Conservation (phyloP, 2,329 filamentous ascomycete genomes). For the Fusarium incarnatum region DNA sequence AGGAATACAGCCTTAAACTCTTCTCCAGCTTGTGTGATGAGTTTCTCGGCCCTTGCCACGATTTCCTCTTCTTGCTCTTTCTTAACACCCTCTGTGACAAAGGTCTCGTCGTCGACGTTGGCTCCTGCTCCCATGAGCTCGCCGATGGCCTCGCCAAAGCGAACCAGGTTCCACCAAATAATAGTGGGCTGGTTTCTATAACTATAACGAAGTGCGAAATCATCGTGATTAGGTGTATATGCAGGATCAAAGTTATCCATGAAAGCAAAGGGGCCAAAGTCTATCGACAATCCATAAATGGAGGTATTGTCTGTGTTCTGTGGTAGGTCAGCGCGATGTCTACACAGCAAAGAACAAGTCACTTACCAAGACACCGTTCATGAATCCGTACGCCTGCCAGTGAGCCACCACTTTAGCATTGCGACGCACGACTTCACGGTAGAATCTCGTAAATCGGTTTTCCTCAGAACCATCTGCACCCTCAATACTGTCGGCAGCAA, state of each 20-base stretch:
- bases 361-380: conserved; percentile 85
- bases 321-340: conserved; percentile 35
- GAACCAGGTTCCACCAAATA: conserved; percentile 98
- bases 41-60: conserved; percentile 80
- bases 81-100: conserved; percentile 76
- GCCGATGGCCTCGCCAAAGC: conserved; percentile 87
- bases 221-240: conserved; percentile 98
- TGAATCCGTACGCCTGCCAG: conserved; percentile 99
- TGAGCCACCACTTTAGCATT: conserved; percentile 90
- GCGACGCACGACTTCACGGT: conserved; percentile 84
- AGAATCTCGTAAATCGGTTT: conserved; percentile 88
- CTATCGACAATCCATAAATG: conserved; percentile 86
- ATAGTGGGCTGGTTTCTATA: conserved; percentile 96
- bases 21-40: conserved; percentile 84
- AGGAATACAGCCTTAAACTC: conserved; percentile 92
- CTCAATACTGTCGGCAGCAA: conserved; percentile 70
- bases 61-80: conserved; percentile 74
- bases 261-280: conserved; percentile 97
- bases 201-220: conserved; percentile 85
- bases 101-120: conserved; percentile 76
- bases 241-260: conserved; percentile 95
- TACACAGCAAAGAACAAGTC: neutral
- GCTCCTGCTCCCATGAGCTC: conserved; percentile 86
- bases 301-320: conserved; percentile 97
- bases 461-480: conserved; percentile 76